Evolutionary conservation across 345 rosid species (phyloP), one percentile per base, ranked within the genome.

Genomic region (Lumnitzera racemosa): DNA sequence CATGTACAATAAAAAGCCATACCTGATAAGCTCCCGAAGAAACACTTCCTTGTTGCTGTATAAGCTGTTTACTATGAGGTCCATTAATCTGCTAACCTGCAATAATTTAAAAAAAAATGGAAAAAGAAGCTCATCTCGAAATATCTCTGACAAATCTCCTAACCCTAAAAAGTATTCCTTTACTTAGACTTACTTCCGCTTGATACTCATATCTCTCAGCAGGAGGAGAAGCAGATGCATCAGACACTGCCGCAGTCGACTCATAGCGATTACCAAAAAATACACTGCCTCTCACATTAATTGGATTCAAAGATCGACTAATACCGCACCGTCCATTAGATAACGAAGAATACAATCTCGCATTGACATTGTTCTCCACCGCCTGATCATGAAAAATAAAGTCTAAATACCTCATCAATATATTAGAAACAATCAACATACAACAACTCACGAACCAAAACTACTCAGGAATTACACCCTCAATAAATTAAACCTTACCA

Each of bases 81-180:
- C 97, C 99, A 94, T 90, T 54, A 94, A 91, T 13, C 99, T 96
- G 67, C 99, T 94, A 64, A 94, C 97, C 99, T 94, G 89, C 61
- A 65, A 57, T 25, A 43, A 50, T 49, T 5, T 48, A 36, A 59
- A 23, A 24, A 57, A 57, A n/a, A n/a, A 46, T 4, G 7, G 16
- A 15, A 17, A 14, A 25, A 29, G 7, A 3, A 29, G 5, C 36
- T 36, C 7, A 36, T 4, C 31, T 2, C 31, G 1, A 15, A 14
- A 17, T 23, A 53, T 11, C 13, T 23, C 57, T 31, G 57, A 54
- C 49, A 43, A 57, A 14, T 4, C 43, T 9, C 43, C 11, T 20
- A 36, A 36, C 43, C 7, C 9, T 9, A 36, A 25, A 12, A 15
- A 46, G 9, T 7, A 5, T 52, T 48, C 3, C 36, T 25, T 36